Base-by-base conservation (phyloP, 1,284 basidiomycete genomes). In the Ceratobasidium sp. region DNA sequence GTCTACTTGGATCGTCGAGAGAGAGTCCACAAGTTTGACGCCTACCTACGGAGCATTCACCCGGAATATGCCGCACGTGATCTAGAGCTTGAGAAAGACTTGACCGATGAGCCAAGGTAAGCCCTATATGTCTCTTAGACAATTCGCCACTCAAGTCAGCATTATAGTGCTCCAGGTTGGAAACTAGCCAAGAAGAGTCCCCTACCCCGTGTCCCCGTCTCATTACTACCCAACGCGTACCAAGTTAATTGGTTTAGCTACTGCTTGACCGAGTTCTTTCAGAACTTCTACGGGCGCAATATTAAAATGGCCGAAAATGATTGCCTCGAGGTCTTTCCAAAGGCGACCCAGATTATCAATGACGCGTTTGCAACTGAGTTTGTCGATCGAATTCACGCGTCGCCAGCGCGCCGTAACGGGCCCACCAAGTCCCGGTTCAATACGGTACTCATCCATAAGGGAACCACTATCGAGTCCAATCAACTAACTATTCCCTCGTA, bases 1-100 rank as follows among this genome's bases (percentile, higher is more conserved):
- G 11, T 17, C 4, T 77, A 73, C 51, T 60, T 77, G 11, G 61
- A 58, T n/a, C 54, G 77, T 20, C 26, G 63, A 0, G 71, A 75
- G 35, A n/a, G 45, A 17, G 35, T 51, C 17, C 13, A 26, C 60
- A 64, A 45, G 11, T 49, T 75, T 17, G 75, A 66, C 23, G 49
- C 63, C 6, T 56, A 60, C 20, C 20, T 60, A 6, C 1, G 11
- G 17, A 23, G 58, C 5, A 31, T 31, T 3, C 1, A 33, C n/a
- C 61, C 61, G 10, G 61, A 64, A 47, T 63, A 63, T 39, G 60
- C 35, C 7, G 60, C 17, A 3, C 17, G 10, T 5, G 33, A 63
- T 13, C 7, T 33, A 1, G 58, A 7, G 11, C 1, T 33, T 8
- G 58, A 60, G 26, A 37, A 60, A 31, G 28, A 31, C 17, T 35